phyloP scores from a whole-genome alignment of 352 stramenopile species.

The Thraustotheca clavata region DNA sequence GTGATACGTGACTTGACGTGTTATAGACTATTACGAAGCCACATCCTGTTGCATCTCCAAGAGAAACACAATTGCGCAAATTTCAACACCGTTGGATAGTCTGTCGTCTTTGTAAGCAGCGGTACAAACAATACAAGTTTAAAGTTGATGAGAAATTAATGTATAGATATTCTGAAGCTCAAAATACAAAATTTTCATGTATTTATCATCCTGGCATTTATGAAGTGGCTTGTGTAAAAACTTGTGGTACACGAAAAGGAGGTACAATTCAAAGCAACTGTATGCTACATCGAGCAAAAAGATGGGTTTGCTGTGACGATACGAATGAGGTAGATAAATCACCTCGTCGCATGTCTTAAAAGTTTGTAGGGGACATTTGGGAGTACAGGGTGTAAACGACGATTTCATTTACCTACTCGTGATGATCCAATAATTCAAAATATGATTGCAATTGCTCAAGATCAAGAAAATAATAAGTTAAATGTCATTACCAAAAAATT shows the following conservation, averaged over 20 bases:
- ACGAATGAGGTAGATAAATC: conserved; percentile 44
- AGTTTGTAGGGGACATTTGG: conserved; percentile 28
- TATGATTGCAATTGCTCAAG: conserved; percentile 36
- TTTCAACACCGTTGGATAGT: conserved; percentile 44
- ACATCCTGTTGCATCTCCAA: background rate
- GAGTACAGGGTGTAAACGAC: conserved; percentile 42
- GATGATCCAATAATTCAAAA: conserved; percentile 34
- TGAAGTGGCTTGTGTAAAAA: conserved; percentile 50
- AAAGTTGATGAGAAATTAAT: background rate
- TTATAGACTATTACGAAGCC: background rate
- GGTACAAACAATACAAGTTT: conserved; percentile 22
- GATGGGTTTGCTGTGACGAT: conserved; percentile 69
- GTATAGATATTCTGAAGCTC: conserved; percentile 42
- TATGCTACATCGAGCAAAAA: conserved; percentile 61
- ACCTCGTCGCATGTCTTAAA: background rate
- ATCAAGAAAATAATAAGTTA: conserved; percentile 34
- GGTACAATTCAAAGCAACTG: conserved; percentile 29
- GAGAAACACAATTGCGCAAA: conserved; percentile 38
- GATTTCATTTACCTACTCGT: conserved; percentile 50
- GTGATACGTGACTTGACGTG: background rate
- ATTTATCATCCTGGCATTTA: conserved; percentile 52
- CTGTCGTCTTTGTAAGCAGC: conserved; percentile 49
- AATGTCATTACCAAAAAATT: conserved; percentile 54
- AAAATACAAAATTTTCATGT: conserved; percentile 60
- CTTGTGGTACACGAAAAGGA: conserved; percentile 36